Conservation (phyloP, 257 asterid species). For the Lycium barbarum region DNA sequence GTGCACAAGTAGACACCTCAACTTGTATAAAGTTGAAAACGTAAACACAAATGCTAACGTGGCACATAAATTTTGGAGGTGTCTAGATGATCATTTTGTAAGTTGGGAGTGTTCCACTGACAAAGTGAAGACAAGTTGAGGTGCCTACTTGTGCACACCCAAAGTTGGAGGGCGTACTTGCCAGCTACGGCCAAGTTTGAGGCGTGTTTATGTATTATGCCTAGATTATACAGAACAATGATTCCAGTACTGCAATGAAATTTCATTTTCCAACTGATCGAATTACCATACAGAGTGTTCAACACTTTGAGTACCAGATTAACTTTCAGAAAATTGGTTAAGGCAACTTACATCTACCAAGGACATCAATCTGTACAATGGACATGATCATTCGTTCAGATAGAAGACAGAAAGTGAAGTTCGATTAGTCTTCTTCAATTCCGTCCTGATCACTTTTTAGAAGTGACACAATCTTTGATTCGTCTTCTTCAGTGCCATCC, state of each 20-base stretch:
- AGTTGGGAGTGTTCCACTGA: too few relatives aligned
- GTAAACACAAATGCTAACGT: too few relatives aligned
- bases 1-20: too few relatives aligned
- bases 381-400: slow-evolving; percentile 31
- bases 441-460: slow-evolving; percentile 49
- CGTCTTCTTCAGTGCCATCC: slow-evolving; percentile 64
- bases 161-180: too few relatives aligned
- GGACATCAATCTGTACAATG: slow-evolving; percentile 34
- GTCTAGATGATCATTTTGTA: too few relatives aligned
- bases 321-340: slow-evolving; percentile 6
- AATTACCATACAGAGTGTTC: not conserved
- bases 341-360: slow-evolving; percentile 20
- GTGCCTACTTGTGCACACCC: too few relatives aligned
- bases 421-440: slow-evolving; percentile 59
- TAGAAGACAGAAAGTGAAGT: slow-evolving; percentile 21
- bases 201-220: too few relatives aligned
- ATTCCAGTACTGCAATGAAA: not conserved
- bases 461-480: slow-evolving; percentile 34
- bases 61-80: too few relatives aligned
- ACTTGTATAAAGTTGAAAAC: too few relatives aligned
- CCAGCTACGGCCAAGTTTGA: too few relatives aligned
- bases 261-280: not conserved
- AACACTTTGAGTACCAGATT: not conserved
- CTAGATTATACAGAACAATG: not conserved
- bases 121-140: too few relatives aligned